Evolutionary conservation across 2,329 filamentous ascomycete genomes (phyloP), one percentile per base, ranked within the genome.

Genomic region (Hortaea werneckii): DNA sequence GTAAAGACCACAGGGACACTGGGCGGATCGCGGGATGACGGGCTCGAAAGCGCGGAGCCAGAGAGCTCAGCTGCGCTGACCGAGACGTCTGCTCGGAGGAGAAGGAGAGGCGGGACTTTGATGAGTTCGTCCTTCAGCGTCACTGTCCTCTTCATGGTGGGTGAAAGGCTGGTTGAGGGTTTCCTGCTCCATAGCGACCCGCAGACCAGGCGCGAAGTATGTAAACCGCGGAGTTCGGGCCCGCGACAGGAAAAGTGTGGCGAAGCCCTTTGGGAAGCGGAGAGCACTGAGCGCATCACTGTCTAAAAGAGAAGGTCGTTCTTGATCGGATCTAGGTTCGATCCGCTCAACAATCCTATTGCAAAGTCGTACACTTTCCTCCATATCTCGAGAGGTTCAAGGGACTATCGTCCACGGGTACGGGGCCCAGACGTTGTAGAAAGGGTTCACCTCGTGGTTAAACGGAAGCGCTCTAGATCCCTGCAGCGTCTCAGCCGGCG

Each of bases 31-130:
- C 6, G 40, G 27, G 7, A 7, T 29, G 28, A 28, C 5, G 20
- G 5, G 37, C 20, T 9, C 10, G 37, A 40, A 40, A 9, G 10
- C 37, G 9, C 57, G 59, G 41, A 61, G 47, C 28, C 48, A 11
- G 10, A 50, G 39, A 30, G 50, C 48, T 4, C 20, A 20, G 20
- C 20, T 20, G 20, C 20, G 20, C 20, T 20, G 20, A 20, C 20
- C 20, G 20, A 20, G 20, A 20, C 20, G 20, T 20, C 20, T 20
- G 20, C 20, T 20, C 20, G 20, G 4, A 20, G 20, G 20, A 20
- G 20, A 20, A 20, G 20, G 20, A 20, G 20, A 20, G 2, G 50
- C 40, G 29, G 38, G 40, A 0, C 41, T n/a, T 5, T 41, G 20
- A 2, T 20, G 20, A 4, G 20, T 20, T 20, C 20, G 20, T 20